Conservation (phyloP, 2,329 filamentous ascomycete species). For the Alternaria gaisen region DNA sequence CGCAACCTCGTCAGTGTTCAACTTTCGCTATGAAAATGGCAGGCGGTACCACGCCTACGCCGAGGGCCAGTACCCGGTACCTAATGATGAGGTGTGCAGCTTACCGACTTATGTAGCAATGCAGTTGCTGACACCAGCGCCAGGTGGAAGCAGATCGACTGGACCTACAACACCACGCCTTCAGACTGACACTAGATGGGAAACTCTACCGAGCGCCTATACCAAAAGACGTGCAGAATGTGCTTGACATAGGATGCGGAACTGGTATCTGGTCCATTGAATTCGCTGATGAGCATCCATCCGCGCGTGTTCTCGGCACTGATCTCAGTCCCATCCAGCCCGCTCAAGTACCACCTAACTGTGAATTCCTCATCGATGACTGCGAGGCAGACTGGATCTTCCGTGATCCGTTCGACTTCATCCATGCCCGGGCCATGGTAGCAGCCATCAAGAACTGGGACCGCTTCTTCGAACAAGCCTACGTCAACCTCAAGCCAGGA, state of each 20-base stretch:
- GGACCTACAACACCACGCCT: slow-evolving; percentile 47
- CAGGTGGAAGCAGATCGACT: slow-evolving; percentile 42
- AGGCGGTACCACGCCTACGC: slow-evolving; percentile 44
- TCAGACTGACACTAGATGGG: slow-evolving; percentile 45
- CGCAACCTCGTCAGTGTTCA: slow-evolving; percentile 41
- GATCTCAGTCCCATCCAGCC: slow-evolving; percentile 49
- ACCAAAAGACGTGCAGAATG: slow-evolving; percentile 35
- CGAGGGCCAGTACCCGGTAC: slow-evolving; percentile 43
- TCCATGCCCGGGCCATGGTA: slow-evolving; percentile 63
- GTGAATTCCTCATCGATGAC: slow-evolving; percentile 49
- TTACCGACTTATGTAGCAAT: neutral
- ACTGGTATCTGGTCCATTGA: slow-evolving; percentile 48
- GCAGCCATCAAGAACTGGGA: slow-evolving; percentile 64
- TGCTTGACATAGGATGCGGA: slow-evolving; percentile 46
- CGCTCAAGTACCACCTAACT: slow-evolving; percentile 43
- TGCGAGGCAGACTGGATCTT: slow-evolving; percentile 64
- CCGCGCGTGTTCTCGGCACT: slow-evolving; percentile 43
- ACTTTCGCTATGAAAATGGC: slow-evolving; percentile 43
- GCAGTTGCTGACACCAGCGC: slow-evolving; percentile 8
- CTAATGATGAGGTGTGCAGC: slow-evolving; percentile 43
- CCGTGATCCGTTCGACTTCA: slow-evolving; percentile 63
- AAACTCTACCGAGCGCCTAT: slow-evolving; percentile 42
- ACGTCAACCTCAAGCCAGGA: slow-evolving; percentile 55
- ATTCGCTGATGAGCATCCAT: slow-evolving; percentile 45
- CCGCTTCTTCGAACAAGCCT: slow-evolving; percentile 56